Conservation (phyloP, 2,329 filamentous ascomycete species). For the Curvularia verruculosa region DNA sequence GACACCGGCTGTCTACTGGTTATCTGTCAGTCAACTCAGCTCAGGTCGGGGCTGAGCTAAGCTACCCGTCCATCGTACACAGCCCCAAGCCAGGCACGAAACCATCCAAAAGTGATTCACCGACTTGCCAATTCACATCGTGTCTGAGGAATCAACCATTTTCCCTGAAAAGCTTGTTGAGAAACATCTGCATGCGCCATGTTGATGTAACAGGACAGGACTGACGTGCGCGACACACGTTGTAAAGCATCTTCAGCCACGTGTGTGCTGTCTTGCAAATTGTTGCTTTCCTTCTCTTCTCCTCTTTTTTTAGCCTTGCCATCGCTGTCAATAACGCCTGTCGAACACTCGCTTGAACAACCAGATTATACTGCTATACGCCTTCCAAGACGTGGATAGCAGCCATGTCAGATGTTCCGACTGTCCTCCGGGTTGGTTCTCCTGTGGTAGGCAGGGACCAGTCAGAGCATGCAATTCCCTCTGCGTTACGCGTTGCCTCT, state of each 20-base stretch:
- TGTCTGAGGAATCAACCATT: background rate
- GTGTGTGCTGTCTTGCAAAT: conserved; percentile 2
- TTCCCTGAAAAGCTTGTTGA: background rate
- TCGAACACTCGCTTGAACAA: conserved; percentile 1
- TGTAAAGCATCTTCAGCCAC: conserved; percentile 25
- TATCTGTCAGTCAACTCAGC: background rate
- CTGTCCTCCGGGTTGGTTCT: conserved; percentile 40
- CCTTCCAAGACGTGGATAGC: background rate
- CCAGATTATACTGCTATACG: conserved; percentile 2
- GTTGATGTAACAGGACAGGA: conserved; percentile 19
- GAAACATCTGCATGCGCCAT: conserved; percentile 10
- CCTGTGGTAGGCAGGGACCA: conserved; percentile 27
- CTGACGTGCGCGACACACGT: conserved; percentile 25
- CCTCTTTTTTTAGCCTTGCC: background rate
- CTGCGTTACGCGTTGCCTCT: conserved; percentile 40
- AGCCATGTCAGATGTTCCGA: conserved; percentile 40
- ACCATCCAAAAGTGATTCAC: conserved; percentile 8
- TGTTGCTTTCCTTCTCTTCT: background rate
- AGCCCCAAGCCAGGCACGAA: background rate
- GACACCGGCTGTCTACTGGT: background rate
- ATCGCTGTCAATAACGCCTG: conserved; percentile 1
- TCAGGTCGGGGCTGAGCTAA: background rate
- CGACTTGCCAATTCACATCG: background rate
- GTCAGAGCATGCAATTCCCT: conserved; percentile 32
- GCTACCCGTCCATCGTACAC: background rate